phyloP scores from a whole-genome alignment of 1,139 yeast genomes.

The Debaryomycetaceae sp. region DNA sequence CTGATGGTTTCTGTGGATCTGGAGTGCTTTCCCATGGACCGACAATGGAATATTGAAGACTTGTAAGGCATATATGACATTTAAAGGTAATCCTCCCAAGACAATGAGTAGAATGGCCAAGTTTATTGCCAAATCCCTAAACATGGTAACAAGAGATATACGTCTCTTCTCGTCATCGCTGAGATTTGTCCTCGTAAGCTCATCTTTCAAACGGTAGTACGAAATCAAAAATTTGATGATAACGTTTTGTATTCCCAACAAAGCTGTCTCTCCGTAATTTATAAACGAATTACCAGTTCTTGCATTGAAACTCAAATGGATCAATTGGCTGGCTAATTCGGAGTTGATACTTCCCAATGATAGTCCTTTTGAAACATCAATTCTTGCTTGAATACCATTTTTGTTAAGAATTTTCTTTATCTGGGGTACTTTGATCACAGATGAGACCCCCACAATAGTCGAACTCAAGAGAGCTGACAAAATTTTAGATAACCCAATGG shows the following conservation, averaged over 20 bases:
- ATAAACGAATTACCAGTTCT: constrained; percentile 36
- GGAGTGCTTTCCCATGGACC: constrained; percentile 54
- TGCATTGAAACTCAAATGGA: constrained; percentile 40
- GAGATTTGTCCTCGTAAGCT: constrained; percentile 12
- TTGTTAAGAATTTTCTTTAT: constrained; percentile 36
- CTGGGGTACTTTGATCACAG: constrained; percentile 43
- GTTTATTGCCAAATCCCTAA: constrained; percentile 27
- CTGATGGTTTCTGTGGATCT: constrained; percentile 45
- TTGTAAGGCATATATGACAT: constrained; percentile 37
- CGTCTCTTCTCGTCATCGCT: constrained; percentile 18
- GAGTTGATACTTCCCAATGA: constrained; percentile 35
- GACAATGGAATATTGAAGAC: constrained; percentile 53
- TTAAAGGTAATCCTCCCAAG: constrained; percentile 30
- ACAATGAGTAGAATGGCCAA: constrained; percentile 27
- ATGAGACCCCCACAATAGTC: constrained; percentile 38
- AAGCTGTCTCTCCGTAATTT: constrained; percentile 42
- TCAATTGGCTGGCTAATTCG: constrained; percentile 38
- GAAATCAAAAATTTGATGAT: constrained; percentile 35
- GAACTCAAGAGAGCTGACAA: constrained; percentile 34
- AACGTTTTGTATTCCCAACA: constrained; percentile 41
- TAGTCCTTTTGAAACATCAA: constrained; percentile 37
- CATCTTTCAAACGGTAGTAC: constrained; percentile 28
- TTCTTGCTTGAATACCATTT: constrained; percentile 21
- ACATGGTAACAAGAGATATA: constrained; percentile 17
- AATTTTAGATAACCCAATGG: constrained; percentile 36